Base-by-base conservation (phyloP, 2,329 filamentous ascomycete genomes). In the Sporothrix brasiliensis region DNA sequence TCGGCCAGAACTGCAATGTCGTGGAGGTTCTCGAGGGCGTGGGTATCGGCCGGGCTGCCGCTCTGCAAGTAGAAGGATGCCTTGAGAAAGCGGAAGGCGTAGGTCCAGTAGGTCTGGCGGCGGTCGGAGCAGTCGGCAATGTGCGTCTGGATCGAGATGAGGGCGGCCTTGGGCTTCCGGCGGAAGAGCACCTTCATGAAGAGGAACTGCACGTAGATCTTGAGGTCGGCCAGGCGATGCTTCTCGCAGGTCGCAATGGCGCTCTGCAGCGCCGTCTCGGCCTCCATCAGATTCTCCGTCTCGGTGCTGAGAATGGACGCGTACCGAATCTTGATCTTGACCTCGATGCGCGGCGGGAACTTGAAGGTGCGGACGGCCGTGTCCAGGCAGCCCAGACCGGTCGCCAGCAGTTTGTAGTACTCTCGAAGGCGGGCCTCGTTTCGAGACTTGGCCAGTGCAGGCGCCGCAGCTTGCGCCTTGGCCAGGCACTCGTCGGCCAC, bases 131-230 rank as follows among this genome's bases (percentile, higher is more conserved):
- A 88, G 75, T 93, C 89, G 0, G 84, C 81, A 60, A 93, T 91
- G 58, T 90, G 85, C 34, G 85, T 85, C 76, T 94, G 91, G 19
- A 92, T 81, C 0, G 89, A 85, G 73, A 91, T 93, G 75, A 93
- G 82, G 0, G 91, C 90, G 1, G 91, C 91, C 75, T 91, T 92
- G 68, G 87, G 87, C 73, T 88, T 92, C 54, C 88, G 86, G 75
- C 90, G 89, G 74, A 90, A 92, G 70, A 92, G 82, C 1, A 91
- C 85, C 74, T 91, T 89, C 65, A 89, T 85, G 71, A 91, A 86
- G 19, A 93, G 81, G 77, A 92, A 92, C 73, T 92, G 87, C 85
- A 93, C 92, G 73, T 88, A 88, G 78, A 93, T 93, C 77, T 92
- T 93, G 52, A 93, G 79, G 74, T 94, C 91, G 34, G 80, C 76